These are phyloP conservation scores for Aspergillus sp. DNA, from an alignment of 2,329 filamentous ascomycete species.

Conservation along the genomic window DNA sequence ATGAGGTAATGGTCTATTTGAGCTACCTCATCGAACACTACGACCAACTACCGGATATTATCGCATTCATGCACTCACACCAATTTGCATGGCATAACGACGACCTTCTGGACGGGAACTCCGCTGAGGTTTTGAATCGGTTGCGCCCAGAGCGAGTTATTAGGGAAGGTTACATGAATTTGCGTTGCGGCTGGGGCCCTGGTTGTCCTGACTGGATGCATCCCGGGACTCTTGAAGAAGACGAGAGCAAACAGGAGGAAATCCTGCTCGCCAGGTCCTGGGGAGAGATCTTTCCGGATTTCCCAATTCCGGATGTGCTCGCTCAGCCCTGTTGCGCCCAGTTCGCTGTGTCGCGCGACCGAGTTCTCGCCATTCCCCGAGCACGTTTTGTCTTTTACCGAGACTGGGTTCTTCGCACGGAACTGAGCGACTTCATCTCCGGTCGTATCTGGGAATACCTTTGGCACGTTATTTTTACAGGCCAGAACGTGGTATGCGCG, in stretches of 20 bases:
- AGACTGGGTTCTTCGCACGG: constrained; percentile 61
- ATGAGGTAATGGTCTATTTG: constrained; percentile 63
- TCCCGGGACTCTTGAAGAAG: constrained; percentile 40
- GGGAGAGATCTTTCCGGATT: constrained; percentile 48
- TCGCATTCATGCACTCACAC: constrained; percentile 62
- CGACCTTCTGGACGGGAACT: constrained; percentile 51
- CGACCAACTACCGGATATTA: constrained; percentile 57
- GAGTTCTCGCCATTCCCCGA: constrained; percentile 55
- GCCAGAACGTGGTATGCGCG: constrained; percentile 45
- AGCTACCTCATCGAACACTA: constrained; percentile 65
- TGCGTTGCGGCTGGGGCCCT: constrained; percentile 58
- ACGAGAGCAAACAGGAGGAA: constrained; percentile 49
- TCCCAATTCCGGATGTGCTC: constrained; percentile 49
- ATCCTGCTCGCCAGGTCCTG: constrained; percentile 47
- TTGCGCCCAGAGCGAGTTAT: constrained; percentile 54
- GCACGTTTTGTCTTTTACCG: constrained; percentile 58
- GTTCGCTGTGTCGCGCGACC: constrained; percentile 60
- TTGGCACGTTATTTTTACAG: constrained; percentile 64
- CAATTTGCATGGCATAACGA: constrained; percentile 62
- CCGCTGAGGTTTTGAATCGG: constrained; percentile 50
- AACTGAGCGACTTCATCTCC: constrained; percentile 55
- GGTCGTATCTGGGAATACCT: constrained; percentile 64
- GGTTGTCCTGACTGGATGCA: constrained; percentile 62
- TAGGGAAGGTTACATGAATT: constrained; percentile 59
- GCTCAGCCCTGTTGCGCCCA: constrained; percentile 65